Evolutionary conservation across 208 protist genomes (phyloP).

Genomic region (Lotmaria passim): DNA sequence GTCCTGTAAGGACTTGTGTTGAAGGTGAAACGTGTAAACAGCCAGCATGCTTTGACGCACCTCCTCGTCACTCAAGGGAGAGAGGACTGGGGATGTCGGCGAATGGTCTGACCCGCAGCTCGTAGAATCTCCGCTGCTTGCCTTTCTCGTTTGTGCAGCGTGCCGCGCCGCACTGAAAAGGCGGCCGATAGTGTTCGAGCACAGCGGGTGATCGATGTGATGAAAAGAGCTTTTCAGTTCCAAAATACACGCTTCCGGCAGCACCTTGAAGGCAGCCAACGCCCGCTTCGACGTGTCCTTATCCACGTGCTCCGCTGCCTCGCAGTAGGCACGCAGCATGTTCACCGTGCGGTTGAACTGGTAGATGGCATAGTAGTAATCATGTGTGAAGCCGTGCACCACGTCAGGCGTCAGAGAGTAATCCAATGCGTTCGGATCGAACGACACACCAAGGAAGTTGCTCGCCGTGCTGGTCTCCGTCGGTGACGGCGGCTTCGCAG

Average conservation of each 20-base stretch:
- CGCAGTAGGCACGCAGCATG: conserved; percentile 27
- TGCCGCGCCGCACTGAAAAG: neutral
- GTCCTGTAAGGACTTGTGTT: neutral
- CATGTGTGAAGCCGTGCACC: neutral
- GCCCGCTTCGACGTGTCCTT: neutral
- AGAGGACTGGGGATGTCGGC: neutral
- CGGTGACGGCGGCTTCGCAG: neutral
- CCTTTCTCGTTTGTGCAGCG: neutral
- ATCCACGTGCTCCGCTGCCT: conserved; percentile 1
- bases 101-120: too few relatives aligned
- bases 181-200: neutral
- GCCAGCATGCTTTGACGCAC: conserved; percentile 11
- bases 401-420: conserved; percentile 4
- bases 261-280: conserved; percentile 14
- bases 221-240: neutral
- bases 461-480: neutral
- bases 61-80: neutral
- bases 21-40: conserved; percentile 13
- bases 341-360: conserved; percentile 39
- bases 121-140: too few relatives aligned
- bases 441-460: neutral
- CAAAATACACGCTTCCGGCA: conserved; percentile 15
- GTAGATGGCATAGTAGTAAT: conserved; percentile 33
- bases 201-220: neutral
- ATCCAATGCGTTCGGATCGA: neutral